Percentiles rank a stretch among this genome's conserved stretches.
phyloP scores from a whole-genome alignment of 768 basidiomycete genomes.

The Hypsizygus marmoreus region DNA sequence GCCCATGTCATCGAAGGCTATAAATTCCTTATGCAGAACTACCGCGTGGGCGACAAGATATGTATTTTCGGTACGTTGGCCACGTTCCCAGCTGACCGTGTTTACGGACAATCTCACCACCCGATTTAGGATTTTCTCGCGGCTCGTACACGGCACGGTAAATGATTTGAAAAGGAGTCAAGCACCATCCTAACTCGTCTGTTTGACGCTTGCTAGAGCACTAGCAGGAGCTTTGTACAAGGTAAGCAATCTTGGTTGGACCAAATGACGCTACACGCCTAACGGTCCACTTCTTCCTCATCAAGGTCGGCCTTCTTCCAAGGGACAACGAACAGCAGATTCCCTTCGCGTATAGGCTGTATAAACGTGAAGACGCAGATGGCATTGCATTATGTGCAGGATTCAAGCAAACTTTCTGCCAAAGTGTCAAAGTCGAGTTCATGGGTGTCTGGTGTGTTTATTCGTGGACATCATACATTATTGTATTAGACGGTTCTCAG shows the following conservation, averaged over 20 bases:
- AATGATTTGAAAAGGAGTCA: not conserved
- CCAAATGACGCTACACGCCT: not conserved
- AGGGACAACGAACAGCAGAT: constrained; percentile 70
- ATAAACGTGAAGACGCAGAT: constrained; percentile 49
- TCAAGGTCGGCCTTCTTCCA: constrained; percentile 70
- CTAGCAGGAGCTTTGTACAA: constrained; percentile 76
- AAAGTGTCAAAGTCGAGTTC: constrained; percentile 71
- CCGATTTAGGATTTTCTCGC: constrained; percentile 70
- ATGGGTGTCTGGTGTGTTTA: constrained; percentile 75
- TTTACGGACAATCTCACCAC: not conserved
- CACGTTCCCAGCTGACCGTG: too few species aligned
- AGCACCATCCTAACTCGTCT: not conserved
- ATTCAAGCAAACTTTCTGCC: constrained; percentile 75
- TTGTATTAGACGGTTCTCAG: not conserved
- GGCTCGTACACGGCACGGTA: constrained; percentile 47
- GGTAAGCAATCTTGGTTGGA: constrained; percentile 31
- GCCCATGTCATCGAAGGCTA: constrained; percentile 77
- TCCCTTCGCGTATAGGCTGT: constrained; percentile 75
- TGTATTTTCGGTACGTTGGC: constrained; percentile 63
- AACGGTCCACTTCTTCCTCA: constrained; percentile 2
- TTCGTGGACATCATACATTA: too few species aligned
- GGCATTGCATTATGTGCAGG: constrained; percentile 53
- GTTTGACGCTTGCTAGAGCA: constrained; percentile 46
- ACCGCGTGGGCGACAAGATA: constrained; percentile 69
- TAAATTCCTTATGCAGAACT: constrained; percentile 78